phyloP scores from a whole-genome alignment of 1,284 basidiomycete species.

The Kalmanozyma brasiliensis region DNA sequence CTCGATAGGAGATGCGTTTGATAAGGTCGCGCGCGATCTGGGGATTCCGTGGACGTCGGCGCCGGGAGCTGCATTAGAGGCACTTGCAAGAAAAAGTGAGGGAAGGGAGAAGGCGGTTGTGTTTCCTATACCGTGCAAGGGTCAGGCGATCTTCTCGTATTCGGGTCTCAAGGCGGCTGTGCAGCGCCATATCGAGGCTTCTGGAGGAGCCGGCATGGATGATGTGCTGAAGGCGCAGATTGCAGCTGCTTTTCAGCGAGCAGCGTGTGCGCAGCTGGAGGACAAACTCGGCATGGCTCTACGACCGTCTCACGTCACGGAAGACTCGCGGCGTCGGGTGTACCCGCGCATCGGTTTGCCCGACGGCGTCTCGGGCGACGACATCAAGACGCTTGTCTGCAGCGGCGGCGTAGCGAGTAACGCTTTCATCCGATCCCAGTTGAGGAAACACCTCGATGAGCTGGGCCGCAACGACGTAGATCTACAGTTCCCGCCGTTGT shows the following conservation, averaged over 20 bases:
- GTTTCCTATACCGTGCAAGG: conserved; percentile 53
- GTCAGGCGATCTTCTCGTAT: conserved; percentile 56
- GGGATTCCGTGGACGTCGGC: conserved; percentile 59
- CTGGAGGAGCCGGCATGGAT: conserved; percentile 1
- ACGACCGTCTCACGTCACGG: conserved; percentile 6
- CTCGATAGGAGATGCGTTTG: conserved; percentile 64
- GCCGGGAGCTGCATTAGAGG: conserved; percentile 61
- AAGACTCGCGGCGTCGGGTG: conserved; percentile 5
- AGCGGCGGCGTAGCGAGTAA: conserved; percentile 66
- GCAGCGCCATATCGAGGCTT: conserved; percentile 29
- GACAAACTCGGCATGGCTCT: conserved; percentile 57
- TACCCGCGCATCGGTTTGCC: conserved; percentile 25
- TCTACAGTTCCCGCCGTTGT: conserved; percentile 60
- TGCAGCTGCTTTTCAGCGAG: conserved; percentile 56
- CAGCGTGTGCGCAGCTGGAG: conserved; percentile 60
- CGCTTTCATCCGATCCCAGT: conserved; percentile 37
- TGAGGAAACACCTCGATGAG: conserved; percentile 39
- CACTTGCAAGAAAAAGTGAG: conserved; percentile 2
- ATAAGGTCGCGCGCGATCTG: conserved; percentile 61
- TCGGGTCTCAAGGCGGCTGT: conserved; percentile 59
- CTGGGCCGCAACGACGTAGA: conserved; percentile 35
- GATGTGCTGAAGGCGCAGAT: conserved; percentile 10
- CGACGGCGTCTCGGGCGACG: conserved; percentile 1
- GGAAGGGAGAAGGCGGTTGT: background rate
- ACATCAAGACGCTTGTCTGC: conserved; percentile 55